phyloP scores from a whole-genome alignment of 1,139 yeast genomes.

The Diutina catenulata region DNA sequence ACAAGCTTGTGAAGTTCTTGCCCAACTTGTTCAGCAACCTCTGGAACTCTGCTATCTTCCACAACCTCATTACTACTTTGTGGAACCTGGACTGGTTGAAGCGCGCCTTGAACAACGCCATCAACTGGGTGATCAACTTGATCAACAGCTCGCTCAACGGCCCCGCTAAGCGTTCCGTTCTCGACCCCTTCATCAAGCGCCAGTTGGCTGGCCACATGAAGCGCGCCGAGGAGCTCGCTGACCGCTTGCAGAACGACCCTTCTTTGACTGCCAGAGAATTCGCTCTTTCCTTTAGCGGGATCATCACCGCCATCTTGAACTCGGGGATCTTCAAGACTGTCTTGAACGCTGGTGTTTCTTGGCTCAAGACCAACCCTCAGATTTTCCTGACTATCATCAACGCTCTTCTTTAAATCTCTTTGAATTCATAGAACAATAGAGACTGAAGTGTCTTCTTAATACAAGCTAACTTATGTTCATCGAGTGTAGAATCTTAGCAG shows the following conservation, averaged over 20 bases:
- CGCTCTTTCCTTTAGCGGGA: too few relatives aligned
- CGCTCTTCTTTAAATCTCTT: too few relatives aligned
- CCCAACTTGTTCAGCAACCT: slow-evolving; percentile 1
- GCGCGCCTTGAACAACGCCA: too few relatives aligned
- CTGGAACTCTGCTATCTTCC: slow-evolving; percentile 4
- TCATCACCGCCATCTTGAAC: slow-evolving; percentile 1
- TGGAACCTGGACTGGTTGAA: slow-evolving; percentile 1
- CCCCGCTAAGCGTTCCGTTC: background rate
- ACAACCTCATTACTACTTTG: background rate
- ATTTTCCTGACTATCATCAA: background rate
- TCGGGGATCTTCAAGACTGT: slow-evolving; percentile 2
- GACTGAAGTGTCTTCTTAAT: too few relatives aligned
- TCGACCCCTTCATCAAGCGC: background rate
- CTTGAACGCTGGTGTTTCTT: background rate
- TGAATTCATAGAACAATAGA: too few relatives aligned
- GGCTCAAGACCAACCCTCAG: background rate
- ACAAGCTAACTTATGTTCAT: too few relatives aligned
- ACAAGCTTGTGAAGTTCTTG: background rate
- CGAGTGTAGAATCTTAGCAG: too few relatives aligned
- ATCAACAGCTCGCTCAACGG: background rate
- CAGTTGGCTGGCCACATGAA: background rate
- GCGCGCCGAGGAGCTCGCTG: background rate
- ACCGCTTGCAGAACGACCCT: background rate
- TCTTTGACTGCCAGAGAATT: slow-evolving; percentile 1
- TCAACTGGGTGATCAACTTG: slow-evolving; percentile 1